Conservation (phyloP, 2,329 filamentous ascomycete species). For the Aaosphaeria pasadenensis region DNA sequence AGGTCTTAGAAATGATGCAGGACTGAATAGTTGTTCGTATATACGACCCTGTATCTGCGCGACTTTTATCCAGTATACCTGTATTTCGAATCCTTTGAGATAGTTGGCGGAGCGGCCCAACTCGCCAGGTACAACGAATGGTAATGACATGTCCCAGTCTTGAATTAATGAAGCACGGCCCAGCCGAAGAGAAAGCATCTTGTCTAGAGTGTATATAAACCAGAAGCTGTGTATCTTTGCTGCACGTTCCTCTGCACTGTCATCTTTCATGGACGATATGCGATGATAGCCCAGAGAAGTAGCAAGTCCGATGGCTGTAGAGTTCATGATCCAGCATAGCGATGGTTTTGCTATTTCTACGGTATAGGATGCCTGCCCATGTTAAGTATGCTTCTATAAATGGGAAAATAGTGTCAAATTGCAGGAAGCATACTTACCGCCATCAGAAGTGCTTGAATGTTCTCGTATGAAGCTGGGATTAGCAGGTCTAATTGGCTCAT, state of each 20-base stretch:
- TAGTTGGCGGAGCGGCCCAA: background rate
- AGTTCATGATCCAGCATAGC: constrained; percentile 30
- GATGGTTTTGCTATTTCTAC: constrained; percentile 36
- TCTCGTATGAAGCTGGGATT: constrained; percentile 33
- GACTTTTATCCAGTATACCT: constrained; percentile 34
- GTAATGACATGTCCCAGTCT: constrained; percentile 38
- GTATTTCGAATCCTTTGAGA: constrained; percentile 7
- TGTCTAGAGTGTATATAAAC: constrained; percentile 39
- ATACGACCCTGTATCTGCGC: constrained; percentile 31
- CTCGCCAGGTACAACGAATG: background rate
- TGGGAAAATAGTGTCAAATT: background rate
- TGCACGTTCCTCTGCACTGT: constrained; percentile 22
- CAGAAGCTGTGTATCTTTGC: constrained; percentile 34
- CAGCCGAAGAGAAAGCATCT: constrained; percentile 35
- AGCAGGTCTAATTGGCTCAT: constrained; percentile 32
- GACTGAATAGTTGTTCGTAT: constrained; percentile 38
- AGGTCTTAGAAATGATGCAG: constrained; percentile 27
- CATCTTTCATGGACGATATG: constrained; percentile 31
- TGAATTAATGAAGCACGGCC: constrained; percentile 36
- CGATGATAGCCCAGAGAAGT: constrained; percentile 36
- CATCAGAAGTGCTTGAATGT: constrained; percentile 32
- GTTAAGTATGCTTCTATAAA: background rate
- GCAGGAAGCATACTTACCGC: constrained; percentile 10
- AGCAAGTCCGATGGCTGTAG: constrained; percentile 27
- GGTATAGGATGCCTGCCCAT: constrained; percentile 18